phyloP scores from a whole-genome alignment of 495 filamentous ascomycete genomes.

The Aspergillus sclerotioniger region DNA sequence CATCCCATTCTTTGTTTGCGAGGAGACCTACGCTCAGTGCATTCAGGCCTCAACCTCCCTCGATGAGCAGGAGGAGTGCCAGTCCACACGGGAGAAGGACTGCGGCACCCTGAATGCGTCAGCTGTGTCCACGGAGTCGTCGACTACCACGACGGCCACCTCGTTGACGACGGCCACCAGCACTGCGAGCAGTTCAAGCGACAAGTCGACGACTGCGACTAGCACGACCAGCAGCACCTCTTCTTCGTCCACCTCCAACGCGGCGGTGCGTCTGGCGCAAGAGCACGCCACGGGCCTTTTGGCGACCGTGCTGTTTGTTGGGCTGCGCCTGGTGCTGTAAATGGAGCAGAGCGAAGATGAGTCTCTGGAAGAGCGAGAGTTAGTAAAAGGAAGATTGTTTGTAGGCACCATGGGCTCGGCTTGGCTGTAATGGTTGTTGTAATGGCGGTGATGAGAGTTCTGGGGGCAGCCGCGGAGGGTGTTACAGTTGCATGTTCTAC shows the following conservation, averaged over 20 bases:
- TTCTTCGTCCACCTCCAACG: conserved; percentile 28
- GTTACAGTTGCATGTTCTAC: conserved; percentile 3
- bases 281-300: conserved; percentile 51
- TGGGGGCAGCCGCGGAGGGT: not conserved
- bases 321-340: conserved; percentile 52
- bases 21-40: conserved; percentile 49
- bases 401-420: not conserved
- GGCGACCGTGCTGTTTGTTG: conserved; percentile 45
- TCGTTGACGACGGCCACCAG: conserved; percentile 33
- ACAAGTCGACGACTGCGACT: conserved; percentile 22
- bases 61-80: conserved; percentile 46
- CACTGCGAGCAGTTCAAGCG: conserved; percentile 18
- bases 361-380: not conserved
- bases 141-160: conserved; percentile 30
- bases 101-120: conserved; percentile 52
- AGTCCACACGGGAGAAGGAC: conserved; percentile 19
- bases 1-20: conserved; percentile 58
- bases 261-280: conserved; percentile 38
- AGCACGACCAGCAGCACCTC: conserved; percentile 23
- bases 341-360: not conserved
- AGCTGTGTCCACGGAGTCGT: conserved; percentile 25
- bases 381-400: not conserved
- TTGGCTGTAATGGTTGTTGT: not conserved
- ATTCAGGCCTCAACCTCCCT: conserved; percentile 45
- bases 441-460: not conserved